Evolutionary conservation across 129 eudicot species (phyloP), one percentile per base, ranked within the genome.

Genomic region (Lonicera japonica): DNA sequence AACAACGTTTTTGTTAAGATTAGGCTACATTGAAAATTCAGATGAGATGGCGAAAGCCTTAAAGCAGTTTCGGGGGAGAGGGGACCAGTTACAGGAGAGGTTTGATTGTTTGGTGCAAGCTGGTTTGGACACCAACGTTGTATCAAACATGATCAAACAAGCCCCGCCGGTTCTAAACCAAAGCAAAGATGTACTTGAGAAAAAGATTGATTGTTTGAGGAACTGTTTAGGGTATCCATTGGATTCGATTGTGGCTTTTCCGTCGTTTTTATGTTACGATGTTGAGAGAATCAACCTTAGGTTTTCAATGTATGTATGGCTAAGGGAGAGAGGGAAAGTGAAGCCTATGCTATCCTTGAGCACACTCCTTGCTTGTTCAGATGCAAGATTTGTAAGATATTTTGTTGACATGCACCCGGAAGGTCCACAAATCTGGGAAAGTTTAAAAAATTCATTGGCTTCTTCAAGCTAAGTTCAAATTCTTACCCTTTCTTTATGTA

Each of bases 41-140:
- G 95, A 87, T 2, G 88, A 87, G 65, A 73, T 87, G 79, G 67
- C 80, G 0, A 83, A 87, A 76, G 95, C 95, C 48, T 38, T 76
- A 6, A 84, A 61, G 66, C 70, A 66, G 67, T 87, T 87, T 55
- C 75, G 95, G 36, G 95, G 95, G 25, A 81, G 95, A 78, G 95
- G 95, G 45, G 91, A 84, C 70, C 86, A 76, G 69, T 61, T 87
- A 38, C 92, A 84, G 46, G 95, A 84, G 73, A 83, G 95, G 48
- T 87, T 87, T 58, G 83, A 87, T 65, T 87, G 95, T 67, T 64
- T 88, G 59, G 89, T 88, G 9, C 62, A 62, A 64, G 86, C 92
- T n/a, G 95, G 95, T 21, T 77, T 86, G 74, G 95, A 86, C 72
- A 77, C 54, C 66, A 77, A 83, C 0, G 77, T 65, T 22, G 90